Conservation (phyloP, 768 basidiomycete genomes). For the Podaxis pistillaris region DNA sequence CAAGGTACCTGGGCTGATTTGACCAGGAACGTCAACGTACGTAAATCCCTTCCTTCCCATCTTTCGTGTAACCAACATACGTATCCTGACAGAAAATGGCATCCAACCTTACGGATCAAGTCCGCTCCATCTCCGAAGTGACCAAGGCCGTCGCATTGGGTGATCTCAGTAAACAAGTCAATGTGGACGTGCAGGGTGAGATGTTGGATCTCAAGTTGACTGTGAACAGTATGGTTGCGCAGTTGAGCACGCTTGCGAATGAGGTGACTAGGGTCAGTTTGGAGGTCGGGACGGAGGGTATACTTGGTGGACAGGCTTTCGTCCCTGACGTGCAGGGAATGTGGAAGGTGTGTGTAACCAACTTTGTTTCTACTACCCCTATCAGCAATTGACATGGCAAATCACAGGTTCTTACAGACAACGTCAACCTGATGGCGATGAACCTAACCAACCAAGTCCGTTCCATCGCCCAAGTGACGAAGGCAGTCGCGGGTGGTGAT, state of each 20-base stretch:
- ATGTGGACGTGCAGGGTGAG: slow-evolving; percentile 93
- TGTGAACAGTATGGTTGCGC: slow-evolving; percentile 84
- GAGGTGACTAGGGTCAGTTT: slow-evolving; percentile 91
- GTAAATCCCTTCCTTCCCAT: slow-evolving; percentile 23
- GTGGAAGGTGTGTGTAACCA: slow-evolving; percentile 69
- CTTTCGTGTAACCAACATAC: background rate
- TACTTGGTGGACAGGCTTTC: slow-evolving; percentile 88
- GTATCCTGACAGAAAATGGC: slow-evolving; percentile 70
- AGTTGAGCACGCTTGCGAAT: slow-evolving; percentile 69
- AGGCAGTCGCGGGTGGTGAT: slow-evolving; percentile 92
- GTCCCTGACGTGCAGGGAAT: slow-evolving; percentile 94
- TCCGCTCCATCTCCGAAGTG: slow-evolving; percentile 89
- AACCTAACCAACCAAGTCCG: slow-evolving; percentile 91
- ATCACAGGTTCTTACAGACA: slow-evolving; percentile 50
- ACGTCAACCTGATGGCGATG: slow-evolving; percentile 88
- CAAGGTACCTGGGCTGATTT: slow-evolving; percentile 93
- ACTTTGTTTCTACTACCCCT: no score
- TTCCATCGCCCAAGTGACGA: slow-evolving; percentile 84
- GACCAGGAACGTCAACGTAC: slow-evolving; percentile 86
- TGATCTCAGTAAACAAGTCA: slow-evolving; percentile 79
- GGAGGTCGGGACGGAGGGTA: slow-evolving; percentile 92
- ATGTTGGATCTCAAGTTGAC: slow-evolving; percentile 90
- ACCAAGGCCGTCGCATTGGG: slow-evolving; percentile 87
- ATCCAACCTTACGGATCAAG: slow-evolving; percentile 80
- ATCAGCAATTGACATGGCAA: no score